Percentiles rank a stretch among this genome's conserved stretches.
Evolutionary conservation across 805 yeast species (phyloP).

Genomic region (Metschnikowia drakensbergensis): DNA sequence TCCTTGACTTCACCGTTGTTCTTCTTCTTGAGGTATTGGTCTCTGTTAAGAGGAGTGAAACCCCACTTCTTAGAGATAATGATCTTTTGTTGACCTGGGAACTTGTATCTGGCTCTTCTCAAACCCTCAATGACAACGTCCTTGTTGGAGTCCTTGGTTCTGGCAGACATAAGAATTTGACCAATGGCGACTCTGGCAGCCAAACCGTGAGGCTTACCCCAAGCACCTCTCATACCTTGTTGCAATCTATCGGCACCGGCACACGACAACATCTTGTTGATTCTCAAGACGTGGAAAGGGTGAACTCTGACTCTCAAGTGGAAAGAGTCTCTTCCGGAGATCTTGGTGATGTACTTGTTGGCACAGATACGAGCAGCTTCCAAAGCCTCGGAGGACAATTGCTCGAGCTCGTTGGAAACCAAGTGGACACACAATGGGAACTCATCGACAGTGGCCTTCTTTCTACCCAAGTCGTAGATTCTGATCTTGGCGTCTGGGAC

Average conservation of each 20-base stretch:
- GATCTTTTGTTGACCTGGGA: constrained; percentile 99
- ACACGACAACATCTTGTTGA: constrained; percentile 99
- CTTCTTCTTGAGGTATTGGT: constrained; percentile 89
- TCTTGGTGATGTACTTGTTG: constrained; percentile 97
- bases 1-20: constrained; percentile 98
- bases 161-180: constrained; percentile 95
- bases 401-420: constrained; percentile 99
- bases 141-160: constrained; percentile 98
- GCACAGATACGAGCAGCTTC: constrained; percentile 99
- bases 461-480: constrained; percentile 98
- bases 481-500: constrained; percentile 99
- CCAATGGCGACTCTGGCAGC: constrained; percentile 99
- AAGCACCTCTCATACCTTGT: constrained; percentile 99
- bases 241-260: constrained; percentile 99
- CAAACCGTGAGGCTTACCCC: constrained; percentile 99
- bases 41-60: constrained; percentile 99
- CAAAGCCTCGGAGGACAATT: constrained; percentile 98
- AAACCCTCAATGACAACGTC: constrained; percentile 97
- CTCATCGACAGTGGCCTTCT: constrained; percentile 99
- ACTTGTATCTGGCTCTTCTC: constrained; percentile 99
- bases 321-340: constrained; percentile 99
- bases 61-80: constrained; percentile 99
- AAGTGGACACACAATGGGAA: constrained; percentile 99
- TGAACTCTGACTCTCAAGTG: constrained; percentile 99
- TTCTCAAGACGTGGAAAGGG: constrained; percentile 99